Percentiles rank a stretch among this genome's conserved stretches.
phyloP scores from a whole-genome alignment of 441 rosid species.

The Caryocar brasiliense region DNA sequence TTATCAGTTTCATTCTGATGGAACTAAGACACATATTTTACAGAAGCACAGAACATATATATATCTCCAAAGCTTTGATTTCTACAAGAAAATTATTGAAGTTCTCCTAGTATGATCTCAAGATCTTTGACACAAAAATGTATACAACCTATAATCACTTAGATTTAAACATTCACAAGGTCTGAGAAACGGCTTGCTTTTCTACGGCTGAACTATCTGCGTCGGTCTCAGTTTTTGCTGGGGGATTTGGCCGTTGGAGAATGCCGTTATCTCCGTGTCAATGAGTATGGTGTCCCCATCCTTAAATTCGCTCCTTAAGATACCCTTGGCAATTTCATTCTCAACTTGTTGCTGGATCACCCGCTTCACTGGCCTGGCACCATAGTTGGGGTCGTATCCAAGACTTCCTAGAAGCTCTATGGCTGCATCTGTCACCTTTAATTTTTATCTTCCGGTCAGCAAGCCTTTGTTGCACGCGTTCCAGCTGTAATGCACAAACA shows the following conservation, averaged over 20 bases:
- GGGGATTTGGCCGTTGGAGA: constrained; percentile 67
- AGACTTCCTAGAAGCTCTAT: constrained; percentile 73
- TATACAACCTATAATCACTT: background rate
- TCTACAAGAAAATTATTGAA: background rate
- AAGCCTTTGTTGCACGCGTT: constrained; percentile 81
- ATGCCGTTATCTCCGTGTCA: constrained; percentile 65
- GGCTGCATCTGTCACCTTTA: constrained; percentile 61
- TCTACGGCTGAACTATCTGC: constrained; percentile 24
- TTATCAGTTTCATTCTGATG: no score
- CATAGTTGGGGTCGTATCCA: constrained; percentile 92
- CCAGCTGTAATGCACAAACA: constrained; percentile 44
- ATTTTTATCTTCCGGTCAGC: constrained; percentile 81
- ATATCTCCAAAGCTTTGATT: no score
- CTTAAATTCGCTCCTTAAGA: constrained; percentile 77
- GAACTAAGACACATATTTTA: no score
- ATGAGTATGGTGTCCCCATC: constrained; percentile 59
- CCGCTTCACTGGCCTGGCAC: constrained; percentile 96
- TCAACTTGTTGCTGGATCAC: constrained; percentile 89
- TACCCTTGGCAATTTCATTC: constrained; percentile 93
- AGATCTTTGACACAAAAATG: background rate
- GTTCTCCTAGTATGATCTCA: background rate
- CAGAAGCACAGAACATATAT: no score
- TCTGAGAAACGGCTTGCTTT: constrained; percentile 24
- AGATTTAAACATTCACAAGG: constrained; percentile 13
- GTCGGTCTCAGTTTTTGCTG: constrained; percentile 57